Evolutionary conservation across 768 basidiomycete genomes (phyloP).

Genomic region (Fomitopsis serialis): DNA sequence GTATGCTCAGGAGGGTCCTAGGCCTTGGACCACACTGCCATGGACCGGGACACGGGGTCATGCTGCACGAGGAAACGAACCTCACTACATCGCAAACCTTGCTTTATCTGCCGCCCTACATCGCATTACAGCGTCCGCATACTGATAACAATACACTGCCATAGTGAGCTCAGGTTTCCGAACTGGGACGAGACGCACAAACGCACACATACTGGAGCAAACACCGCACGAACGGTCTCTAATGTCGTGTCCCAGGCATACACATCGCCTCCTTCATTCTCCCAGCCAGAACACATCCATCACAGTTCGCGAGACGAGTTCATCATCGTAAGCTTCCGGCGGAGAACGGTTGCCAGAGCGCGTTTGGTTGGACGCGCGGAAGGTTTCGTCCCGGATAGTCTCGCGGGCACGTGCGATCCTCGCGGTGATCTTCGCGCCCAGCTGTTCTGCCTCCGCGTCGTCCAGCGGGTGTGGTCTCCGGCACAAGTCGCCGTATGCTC

Average conservation of each 20-base stretch:
- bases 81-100: neutral
- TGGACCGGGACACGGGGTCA: no score
- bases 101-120: no score
- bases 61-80: no score
- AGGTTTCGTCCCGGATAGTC: conserved; percentile 17
- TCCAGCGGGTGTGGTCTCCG: conserved; percentile 15
- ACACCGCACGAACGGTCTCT: neutral
- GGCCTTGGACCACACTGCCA: no score
- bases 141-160: neutral
- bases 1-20: no score
- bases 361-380: conserved; percentile 6
- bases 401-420: conserved; percentile 21
- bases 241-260: no score
- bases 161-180: neutral
- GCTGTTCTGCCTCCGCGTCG: conserved; percentile 19
- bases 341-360: conserved; percentile 10
- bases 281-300: conserved; percentile 14
- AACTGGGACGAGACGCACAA: neutral
- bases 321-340: conserved; percentile 12
- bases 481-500: conserved; percentile 20
- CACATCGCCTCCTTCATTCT: neutral
- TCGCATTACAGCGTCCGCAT: no score
- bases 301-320: conserved; percentile 14
- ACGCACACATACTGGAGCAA: neutral
- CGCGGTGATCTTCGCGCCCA: conserved; percentile 17